phyloP scores from a whole-genome alignment of 371 early-diverging fungal species.

The Mortierella polycephala region DNA sequence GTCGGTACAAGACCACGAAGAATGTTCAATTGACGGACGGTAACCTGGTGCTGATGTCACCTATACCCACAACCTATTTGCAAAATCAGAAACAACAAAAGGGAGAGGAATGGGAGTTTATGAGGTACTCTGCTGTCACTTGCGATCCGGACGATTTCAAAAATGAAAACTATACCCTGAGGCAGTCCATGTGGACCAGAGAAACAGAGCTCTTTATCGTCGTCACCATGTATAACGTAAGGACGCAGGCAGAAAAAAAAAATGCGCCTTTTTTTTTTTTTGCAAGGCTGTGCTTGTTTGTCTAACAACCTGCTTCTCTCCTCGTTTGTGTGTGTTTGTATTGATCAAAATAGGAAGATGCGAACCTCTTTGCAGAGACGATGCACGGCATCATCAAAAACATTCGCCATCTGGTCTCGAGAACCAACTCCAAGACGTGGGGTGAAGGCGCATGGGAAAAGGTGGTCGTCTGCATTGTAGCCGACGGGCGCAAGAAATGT shows the following conservation, averaged over 20 bases:
- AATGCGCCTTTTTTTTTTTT: not conserved
- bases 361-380: conserved; percentile 73
- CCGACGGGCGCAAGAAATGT: conserved; percentile 84
- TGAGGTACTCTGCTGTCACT: conserved; percentile 80
- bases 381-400: conserved; percentile 86
- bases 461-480: conserved; percentile 84
- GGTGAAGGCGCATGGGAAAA: conserved; percentile 85
- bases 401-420: conserved; percentile 77
- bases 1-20: conserved; percentile 61
- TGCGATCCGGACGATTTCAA: conserved; percentile 69
- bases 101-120: conserved; percentile 70
- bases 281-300: not conserved
- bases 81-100: conserved; percentile 54
- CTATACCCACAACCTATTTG: conserved; percentile 60
- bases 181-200: conserved; percentile 59
- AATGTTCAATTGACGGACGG: conserved; percentile 59
- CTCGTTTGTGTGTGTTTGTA: not conserved
- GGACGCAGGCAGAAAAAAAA: not conserved
- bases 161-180: conserved; percentile 57
- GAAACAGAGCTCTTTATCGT: conserved; percentile 74
- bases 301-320: not conserved
- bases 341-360: conserved; percentile 61
- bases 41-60: conserved; percentile 65
- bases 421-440: conserved; percentile 72
- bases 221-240: conserved; percentile 76